Evolutionary conservation across 345 rosid species (phyloP), one percentile per base, ranked within the genome.

Genomic region (Acer saccharum): DNA sequence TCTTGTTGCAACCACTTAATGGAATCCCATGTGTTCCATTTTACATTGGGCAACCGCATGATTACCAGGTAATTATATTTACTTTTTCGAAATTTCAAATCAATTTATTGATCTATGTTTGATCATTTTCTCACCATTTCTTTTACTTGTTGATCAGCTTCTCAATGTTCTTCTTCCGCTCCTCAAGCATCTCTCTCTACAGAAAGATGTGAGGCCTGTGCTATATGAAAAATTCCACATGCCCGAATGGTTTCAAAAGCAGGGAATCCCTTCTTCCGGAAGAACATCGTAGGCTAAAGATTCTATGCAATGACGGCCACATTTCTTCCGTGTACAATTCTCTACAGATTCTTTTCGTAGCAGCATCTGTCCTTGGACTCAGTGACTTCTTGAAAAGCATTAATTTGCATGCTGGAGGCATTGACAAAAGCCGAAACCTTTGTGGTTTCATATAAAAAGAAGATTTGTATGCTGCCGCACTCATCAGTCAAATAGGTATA

Each of bases 1-100:
- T 96, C 88, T 76, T 96, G 78, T 77, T 97, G 80, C 99, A 97
- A 80, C 99, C 99, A 25, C 63, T 90, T 8, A 97, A 97, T 74
- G 99, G 99, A 73, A 97, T 97, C 79, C 99, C 99, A 17, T 97
- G 99, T 76, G 74, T 93, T 81, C 93, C 99, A 1, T 97, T 96
- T 80, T 90, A 98, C 18, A 93, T 94, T 0, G 93, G 88, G n/a
- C 94, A 89, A 81, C 90, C 95, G 0, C 80, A 85, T 41, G 99
- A 96, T 61, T 85, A 87, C 44, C 98, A 94, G 95, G 98, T 96
- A 80, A 46, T 32, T 0, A 12, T 20, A 32, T 18, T 61, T 54
- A 2, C 55, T 10, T 68, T 10, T 1, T 64, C 7, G 14, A 41
- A 60, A n/a, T 6, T 39, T 17, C 20, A 5, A 18, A 16, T 78